Evolutionary conservation across 805 yeast species (phyloP), one percentile per base, ranked within the genome.

Genomic region (Crinitomyces ghanaensis): DNA sequence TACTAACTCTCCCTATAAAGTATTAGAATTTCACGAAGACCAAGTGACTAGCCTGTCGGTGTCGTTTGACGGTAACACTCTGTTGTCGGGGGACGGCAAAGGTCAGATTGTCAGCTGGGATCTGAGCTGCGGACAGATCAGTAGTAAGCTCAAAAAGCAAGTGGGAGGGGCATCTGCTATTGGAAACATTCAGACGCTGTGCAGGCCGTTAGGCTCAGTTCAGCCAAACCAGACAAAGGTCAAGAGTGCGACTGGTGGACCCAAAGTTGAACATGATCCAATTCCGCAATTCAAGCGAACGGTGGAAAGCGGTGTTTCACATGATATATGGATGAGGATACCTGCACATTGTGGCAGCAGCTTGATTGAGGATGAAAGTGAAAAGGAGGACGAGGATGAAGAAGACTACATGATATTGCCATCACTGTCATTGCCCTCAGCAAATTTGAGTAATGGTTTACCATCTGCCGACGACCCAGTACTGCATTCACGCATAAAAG

Each of bases 21-120:
- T 25, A 7, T 38, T 34, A 25, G 8, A 12, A 6, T 11, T 28
- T 15, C 50, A 46, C 6, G 49, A 52, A 1, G 51, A 53, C 4
- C 39, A 49, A 2, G 70, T 80, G 2, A 70, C 82, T 0, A 58
- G 70, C 25, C 43, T 85, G 33, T 62, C 60, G 2, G 54, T 81
- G 2, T 73, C 85, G 4, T 59, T 79, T 48, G 96, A 86, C 50
- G 94, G 88, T 4, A 72, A 86, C 12, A 53, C 61, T 23, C 47
- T 86, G 4, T 59, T 79, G 2, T 70, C 84, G 4, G 96, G 95
- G 22, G 93, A 82, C 50, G 53, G 66, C 0, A 48, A 45, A n/a
- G 96, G 96, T 1, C 63, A 69, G 19, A 71, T 82, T 2, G 68
- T 69, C 26, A 64, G 76, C 1, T 68, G 77, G 45, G 96, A 88